Conservation (phyloP, 2,329 filamentous ascomycete species). For the Xylaria sp. region DNA sequence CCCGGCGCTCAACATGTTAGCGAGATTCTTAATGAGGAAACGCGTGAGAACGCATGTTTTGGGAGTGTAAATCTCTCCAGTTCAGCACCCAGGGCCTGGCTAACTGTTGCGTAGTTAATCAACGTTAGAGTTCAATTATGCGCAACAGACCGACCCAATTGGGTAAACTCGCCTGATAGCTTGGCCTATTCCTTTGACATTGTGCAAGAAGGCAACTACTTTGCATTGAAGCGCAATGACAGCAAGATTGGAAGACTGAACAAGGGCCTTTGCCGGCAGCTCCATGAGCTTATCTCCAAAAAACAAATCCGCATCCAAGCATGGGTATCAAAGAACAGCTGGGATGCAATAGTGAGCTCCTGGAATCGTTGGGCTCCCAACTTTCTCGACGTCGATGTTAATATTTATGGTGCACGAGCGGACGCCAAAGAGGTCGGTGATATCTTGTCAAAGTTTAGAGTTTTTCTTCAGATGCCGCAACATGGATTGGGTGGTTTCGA, state of each 20-base stretch:
- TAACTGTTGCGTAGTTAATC: neutral
- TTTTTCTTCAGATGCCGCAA: constrained; percentile 27
- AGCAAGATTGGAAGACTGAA: constrained; percentile 14
- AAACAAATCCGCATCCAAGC: constrained; percentile 4
- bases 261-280: constrained; percentile 12
- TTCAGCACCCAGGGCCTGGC: neutral
- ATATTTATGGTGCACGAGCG: constrained; percentile 26
- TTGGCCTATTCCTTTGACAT: constrained; percentile 1
- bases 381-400: constrained; percentile 20
- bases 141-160: neutral
- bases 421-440: constrained; percentile 22
- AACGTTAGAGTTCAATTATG: constrained; percentile 13
- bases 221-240: neutral
- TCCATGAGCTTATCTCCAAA: constrained; percentile 6
- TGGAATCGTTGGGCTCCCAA: neutral
- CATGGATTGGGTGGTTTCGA: neutral
- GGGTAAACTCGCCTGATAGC: neutral
- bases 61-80: constrained; percentile 7
- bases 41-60: neutral
- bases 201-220: constrained; percentile 10
- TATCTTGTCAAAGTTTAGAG: constrained; percentile 14
- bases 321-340: neutral
- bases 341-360: neutral
- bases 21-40: too few species aligned
- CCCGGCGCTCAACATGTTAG: too few species aligned